Base-by-base conservation (phyloP, 768 basidiomycete genomes). In the Mycena sanguinolenta region DNA sequence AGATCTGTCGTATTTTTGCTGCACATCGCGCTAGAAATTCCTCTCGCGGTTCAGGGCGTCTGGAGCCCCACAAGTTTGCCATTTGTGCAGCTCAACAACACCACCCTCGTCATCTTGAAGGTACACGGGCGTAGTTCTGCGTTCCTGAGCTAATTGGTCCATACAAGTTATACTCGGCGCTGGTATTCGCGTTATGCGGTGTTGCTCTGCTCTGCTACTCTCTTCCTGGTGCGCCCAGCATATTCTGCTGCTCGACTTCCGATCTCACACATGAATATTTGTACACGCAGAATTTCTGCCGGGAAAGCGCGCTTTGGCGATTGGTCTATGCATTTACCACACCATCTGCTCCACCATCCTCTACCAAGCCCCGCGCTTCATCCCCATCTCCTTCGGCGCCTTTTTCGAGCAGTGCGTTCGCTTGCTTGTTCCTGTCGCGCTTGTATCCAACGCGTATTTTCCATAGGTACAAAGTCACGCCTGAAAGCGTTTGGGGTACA, bases 51-150 rank as follows among this genome's bases (percentile, higher is more conserved):
- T 36, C 94, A 95, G 78, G 93, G 94, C 8, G 80, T 95, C 21
- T 88, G 88, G 82, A 84, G 89, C 0, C 90, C 93, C 1, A 74
- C 79, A 21, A 82, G 79, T 19, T 78, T 95, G 23, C 95, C 95
- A 0, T 95, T 96, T 78, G 73, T 95, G 64, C 89, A 94, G 77
- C 84, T 95, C 73, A 95, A 91, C 74, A 96, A 96, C 82, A 95
- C 95, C 7, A 88, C 93, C 0, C 58, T 95, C 10, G 89, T 94
- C 2, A 71, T 95, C 10, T 80, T 94, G 57, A 95, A 95, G 86
- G 95, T 92, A 58, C 28, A 36, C 34, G n/a, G 23, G 19, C 19
- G 13, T 21, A 9, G 12, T 53, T 46, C 27, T n/a, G 30, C 39
- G 49, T 39, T 28, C 36, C 36, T 27, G 36, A 9, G 50, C 50